A percentile compares a stretch with the other conserved stretches of the same genome.
These are phyloP conservation scores for Nidularia sp. DNA, from an alignment of 768 basidiomycete genomes.

Conservation along the genomic window DNA sequence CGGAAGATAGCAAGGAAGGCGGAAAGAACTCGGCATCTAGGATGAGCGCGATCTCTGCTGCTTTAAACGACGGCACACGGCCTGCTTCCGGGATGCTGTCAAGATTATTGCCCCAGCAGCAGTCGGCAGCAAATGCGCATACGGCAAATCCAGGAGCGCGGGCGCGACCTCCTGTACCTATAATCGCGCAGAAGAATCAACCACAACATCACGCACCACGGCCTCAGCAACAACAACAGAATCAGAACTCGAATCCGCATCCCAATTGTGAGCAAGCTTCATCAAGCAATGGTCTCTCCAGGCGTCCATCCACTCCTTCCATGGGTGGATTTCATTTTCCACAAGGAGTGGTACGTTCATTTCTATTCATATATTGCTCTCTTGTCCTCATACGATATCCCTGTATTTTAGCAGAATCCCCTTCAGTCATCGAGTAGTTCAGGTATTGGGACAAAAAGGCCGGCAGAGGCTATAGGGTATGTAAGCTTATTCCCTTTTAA, in stretches of 20 bases:
- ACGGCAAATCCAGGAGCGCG: background rate
- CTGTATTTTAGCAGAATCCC: slow-evolving; percentile 7
- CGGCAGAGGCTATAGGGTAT: slow-evolving; percentile 22
- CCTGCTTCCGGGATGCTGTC: background rate
- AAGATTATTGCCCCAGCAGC: slow-evolving; percentile 5
- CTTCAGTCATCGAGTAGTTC: background rate
- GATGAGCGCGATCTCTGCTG: slow-evolving; percentile 11
- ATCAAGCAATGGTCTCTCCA: slow-evolving; percentile 3
- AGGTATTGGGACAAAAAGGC: slow-evolving; percentile 25
- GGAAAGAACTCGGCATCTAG: slow-evolving; percentile 2
- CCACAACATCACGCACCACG: background rate
- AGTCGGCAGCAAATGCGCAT: slow-evolving; percentile 2
- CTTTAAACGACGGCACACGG: slow-evolving; percentile 1
- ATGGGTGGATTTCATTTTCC: slow-evolving; percentile 50
- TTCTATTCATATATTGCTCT: background rate
- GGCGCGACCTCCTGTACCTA: background rate
- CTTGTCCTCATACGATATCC: background rate
- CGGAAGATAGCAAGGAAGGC: background rate
- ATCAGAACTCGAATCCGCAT: slow-evolving; percentile 7
- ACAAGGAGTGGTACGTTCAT: slow-evolving; percentile 34
- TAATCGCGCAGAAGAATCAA: slow-evolving; percentile 11
- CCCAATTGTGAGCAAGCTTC: slow-evolving; percentile 4
- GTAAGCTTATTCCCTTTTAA: background rate
- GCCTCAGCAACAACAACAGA: slow-evolving; percentile 6
- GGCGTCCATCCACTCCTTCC: slow-evolving; percentile 26